Evolutionary conservation across 345 rosid genomes (phyloP).

Genomic region (Linum lewisii): DNA sequence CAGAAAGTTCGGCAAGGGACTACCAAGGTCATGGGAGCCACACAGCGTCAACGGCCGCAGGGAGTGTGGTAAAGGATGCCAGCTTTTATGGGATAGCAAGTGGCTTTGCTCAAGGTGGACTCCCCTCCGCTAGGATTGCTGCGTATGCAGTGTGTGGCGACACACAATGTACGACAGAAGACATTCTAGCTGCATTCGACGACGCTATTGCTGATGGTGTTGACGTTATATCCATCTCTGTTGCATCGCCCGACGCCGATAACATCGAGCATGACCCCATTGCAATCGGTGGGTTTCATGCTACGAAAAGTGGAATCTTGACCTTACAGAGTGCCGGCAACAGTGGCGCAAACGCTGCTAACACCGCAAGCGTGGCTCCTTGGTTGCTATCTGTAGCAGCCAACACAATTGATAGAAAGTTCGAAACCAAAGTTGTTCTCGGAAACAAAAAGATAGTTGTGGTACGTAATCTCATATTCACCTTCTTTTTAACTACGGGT

Average conservation of each 20-base stretch:
- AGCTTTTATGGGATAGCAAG: conserved; percentile 36
- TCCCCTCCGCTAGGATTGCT: conserved; percentile 47
- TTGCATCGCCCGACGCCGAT: fast-evolving
- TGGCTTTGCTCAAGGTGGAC: conserved; percentile 52
- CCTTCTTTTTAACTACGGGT: conserved; percentile 33
- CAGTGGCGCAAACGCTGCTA: background rate
- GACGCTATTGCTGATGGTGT: conserved; percentile 65
- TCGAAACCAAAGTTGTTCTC: conserved; percentile 28
- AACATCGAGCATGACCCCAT: conserved; percentile 9
- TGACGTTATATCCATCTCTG: conserved; percentile 30
- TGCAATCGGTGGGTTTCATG: conserved; percentile 46
- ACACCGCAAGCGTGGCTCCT: conserved; percentile 21
- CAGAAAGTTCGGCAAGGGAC: conserved; percentile 19
- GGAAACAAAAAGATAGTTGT: conserved; percentile 17
- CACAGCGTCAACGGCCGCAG: conserved; percentile 64
- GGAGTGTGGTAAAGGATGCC: conserved; percentile 28
- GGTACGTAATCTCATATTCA: conserved; percentile 5
- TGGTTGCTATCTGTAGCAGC: conserved; percentile 46
- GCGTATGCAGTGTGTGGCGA: conserved; percentile 26
- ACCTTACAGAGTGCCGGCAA: conserved; percentile 36
- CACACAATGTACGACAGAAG: background rate
- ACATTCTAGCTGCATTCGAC: conserved; percentile 38
- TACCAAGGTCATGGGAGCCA: too few relatives aligned
- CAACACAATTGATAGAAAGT: conserved; percentile 30
- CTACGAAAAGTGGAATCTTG: conserved; percentile 41